phyloP scores from a whole-genome alignment of 1,284 basidiomycete genomes.

The Grifola frondosa region DNA sequence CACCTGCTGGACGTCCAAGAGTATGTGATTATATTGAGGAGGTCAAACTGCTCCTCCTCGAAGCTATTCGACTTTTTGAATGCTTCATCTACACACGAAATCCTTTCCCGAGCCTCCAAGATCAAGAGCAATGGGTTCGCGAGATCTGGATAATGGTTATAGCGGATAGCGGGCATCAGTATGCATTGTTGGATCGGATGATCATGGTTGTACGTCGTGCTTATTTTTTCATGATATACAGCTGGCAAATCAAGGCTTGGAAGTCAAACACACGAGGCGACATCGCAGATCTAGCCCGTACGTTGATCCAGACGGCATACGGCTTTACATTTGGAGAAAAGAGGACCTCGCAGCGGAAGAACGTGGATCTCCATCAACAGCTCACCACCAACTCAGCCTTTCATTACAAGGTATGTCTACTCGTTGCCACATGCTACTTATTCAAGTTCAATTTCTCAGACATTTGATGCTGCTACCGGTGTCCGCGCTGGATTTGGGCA shows the following conservation, averaged over 20 bases:
- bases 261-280: conserved; percentile 4
- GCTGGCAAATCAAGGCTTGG: background rate
- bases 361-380: background rate
- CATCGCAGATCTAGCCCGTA: background rate
- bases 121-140: no score
- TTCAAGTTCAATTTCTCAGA: background rate
- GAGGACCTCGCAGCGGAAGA: background rate
- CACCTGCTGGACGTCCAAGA: background rate
- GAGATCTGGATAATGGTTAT: no score
- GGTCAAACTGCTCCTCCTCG: background rate
- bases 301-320: background rate
- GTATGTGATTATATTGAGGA: background rate
- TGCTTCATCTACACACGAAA: conserved; percentile 4
- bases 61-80: background rate
- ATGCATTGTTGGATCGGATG: conserved; percentile 3
- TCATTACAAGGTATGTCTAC: conserved; percentile 6
- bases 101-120: conserved; percentile 1
- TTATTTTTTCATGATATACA: background rate
- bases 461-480: background rate
- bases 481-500: background rate
- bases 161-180: background rate
- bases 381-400: background rate
- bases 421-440: background rate
- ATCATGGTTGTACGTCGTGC: background rate
- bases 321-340: background rate